Base-by-base conservation (phyloP, 768 basidiomycete species). In the Amanita phalloides region DNA sequence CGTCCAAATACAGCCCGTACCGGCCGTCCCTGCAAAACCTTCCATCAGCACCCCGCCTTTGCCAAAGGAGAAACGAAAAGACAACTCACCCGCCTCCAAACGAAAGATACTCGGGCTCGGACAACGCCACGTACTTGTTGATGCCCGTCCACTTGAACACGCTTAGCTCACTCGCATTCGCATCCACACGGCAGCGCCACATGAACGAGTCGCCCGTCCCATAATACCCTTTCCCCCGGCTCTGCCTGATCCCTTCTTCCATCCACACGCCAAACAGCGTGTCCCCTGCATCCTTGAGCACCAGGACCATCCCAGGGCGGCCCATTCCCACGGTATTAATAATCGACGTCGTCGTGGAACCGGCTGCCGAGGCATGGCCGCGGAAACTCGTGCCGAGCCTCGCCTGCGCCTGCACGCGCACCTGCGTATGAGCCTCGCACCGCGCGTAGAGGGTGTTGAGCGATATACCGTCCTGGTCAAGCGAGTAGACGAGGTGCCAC, bases 381-480 rank as follows among this genome's bases (percentile, higher is more conserved):
- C 33, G 33, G 33, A 33, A 33, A 13, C 13, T 36, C 26, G 78
- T 78, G 2, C 71, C 71, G 7, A 58, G 60, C 3, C 62, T 61
- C 6, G 61, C 63, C n/a, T 63, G 51, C 2, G 60, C 58, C 20
- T 65, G 63, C 2, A 62, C 58, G 10, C 61, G 62, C 0, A 68
- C 57, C n/a, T 65, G 59, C 25, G 66, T 62, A 3, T 60, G 63
- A 1, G 69, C 61, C 47, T 78, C 79, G 49, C 83, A 87, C 1
- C 75, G 75, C 2, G 74, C 60, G 64, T 96, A 97, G 4, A 97
- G 75, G 1, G 95, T 96, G 42, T 85, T 82, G 11, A 97, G 73
- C 10, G 91, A 94, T 42, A 94, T 92, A 0, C 95, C 95, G 58
- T 98, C 88, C 60, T 96, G 93, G 61, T 98, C 95, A 14, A 96